phyloP scores from a whole-genome alignment of 78 protist genomes.

The Tieghemostelium lacteum region DNA sequence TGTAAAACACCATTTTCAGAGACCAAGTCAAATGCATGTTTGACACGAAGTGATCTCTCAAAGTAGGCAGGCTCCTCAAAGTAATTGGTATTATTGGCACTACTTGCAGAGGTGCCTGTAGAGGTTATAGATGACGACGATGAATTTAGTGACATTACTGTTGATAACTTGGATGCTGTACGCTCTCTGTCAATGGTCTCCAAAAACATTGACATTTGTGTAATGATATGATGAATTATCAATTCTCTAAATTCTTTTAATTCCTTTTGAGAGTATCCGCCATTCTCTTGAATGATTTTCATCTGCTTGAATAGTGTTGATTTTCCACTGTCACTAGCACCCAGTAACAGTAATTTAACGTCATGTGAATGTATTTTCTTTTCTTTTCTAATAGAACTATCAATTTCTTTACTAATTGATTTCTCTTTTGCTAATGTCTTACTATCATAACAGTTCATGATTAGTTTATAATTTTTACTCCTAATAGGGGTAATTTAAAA shows the following conservation, averaged over 20 bases:
- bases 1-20: background rate
- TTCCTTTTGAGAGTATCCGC: constrained; percentile 79
- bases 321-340: constrained; percentile 85
- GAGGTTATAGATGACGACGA: background rate
- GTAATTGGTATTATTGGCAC: background rate
- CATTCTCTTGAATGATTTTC: constrained; percentile 80
- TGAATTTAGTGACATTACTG: background rate
- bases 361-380: too few species aligned
- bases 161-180: background rate
- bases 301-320: constrained; percentile 87
- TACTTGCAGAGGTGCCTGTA: background rate
- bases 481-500: too few species aligned
- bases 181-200: constrained; percentile 1
- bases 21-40: constrained; percentile 12
- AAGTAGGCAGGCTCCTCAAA: constrained; percentile 19
- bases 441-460: background rate
- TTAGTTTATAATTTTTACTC: too few species aligned
- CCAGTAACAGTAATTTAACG: background rate
- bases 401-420: background rate
- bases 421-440: background rate
- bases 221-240: constrained; percentile 55
- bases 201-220: constrained; percentile 34
- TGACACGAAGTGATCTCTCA: constrained; percentile 25
- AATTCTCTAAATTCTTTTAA: constrained; percentile 20
- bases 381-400: background rate